Evolutionary conservation across 2,329 filamentous ascomycete genomes (phyloP).

Genomic region (Chrysosphaeria jannelii): DNA sequence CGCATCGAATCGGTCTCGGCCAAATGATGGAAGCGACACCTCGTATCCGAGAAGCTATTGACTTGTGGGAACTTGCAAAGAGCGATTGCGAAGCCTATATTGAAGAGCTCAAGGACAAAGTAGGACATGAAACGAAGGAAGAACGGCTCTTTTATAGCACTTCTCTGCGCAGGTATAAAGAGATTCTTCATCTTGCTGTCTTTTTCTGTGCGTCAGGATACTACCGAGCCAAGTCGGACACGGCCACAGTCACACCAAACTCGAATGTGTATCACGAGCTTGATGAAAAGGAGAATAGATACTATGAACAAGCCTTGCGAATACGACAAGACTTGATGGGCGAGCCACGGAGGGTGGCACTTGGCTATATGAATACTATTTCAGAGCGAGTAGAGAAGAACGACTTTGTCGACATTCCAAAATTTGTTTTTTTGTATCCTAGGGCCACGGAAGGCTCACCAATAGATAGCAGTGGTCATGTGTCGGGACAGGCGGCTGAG

Average conservation of each 20-base stretch:
- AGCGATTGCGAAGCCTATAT: constrained; percentile 21
- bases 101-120: constrained; percentile 17
- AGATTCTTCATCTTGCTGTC: constrained; percentile 49
- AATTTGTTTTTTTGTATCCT: constrained; percentile 22
- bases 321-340: constrained; percentile 54
- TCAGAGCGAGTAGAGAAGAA: constrained; percentile 18
- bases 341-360: constrained; percentile 23
- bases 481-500: no score
- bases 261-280: constrained; percentile 34
- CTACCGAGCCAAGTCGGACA: constrained; percentile 53
- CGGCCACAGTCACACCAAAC: constrained; percentile 28
- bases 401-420: constrained; percentile 30
- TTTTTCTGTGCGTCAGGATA: constrained; percentile 69
- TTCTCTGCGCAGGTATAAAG: no score
- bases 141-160: no score
- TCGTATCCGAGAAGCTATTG: constrained; percentile 32
- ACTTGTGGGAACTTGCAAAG: constrained; percentile 32
- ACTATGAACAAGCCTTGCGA: constrained; percentile 49
- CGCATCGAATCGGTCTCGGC: constrained; percentile 33
- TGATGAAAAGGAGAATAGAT: constrained; percentile 37
- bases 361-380: constrained; percentile 32
- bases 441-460: no score
- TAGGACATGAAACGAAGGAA: constrained; percentile 9
- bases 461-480: no score
- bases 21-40: constrained; percentile 55